Base-by-base conservation (phyloP, 148 eudicot genomes). In the Vaccinium macrocarpon region DNA sequence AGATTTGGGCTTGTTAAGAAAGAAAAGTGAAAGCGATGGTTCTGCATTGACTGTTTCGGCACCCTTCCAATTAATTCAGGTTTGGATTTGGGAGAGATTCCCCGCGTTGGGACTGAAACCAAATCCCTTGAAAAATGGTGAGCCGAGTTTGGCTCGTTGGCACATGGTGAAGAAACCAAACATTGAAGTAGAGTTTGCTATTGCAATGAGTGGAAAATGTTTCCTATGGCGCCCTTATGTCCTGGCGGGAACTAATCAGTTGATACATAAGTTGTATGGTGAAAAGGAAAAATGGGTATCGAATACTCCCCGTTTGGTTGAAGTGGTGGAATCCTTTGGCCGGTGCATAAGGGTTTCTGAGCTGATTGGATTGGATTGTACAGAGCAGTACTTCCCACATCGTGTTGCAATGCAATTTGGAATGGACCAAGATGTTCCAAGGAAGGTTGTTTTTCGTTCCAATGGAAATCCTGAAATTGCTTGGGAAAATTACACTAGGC, bases 51-150 rank as follows among this genome's bases (percentile, higher is more conserved):
- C n/a, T 1, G 15, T 64, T n/a, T 55, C 59, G 83, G 79, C 87
- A 48, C 88, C 91, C 32, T 84, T 92, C 42, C 90, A 88, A 0
- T 25, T 91, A 79, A 84, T 92, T 25, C 95, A 91, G 80, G 38
- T 89, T 27, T 91, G 93, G 93, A 91, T 84, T 68, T 91, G 91
- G 90, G 94, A 92, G 88, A 88, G 90, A 62, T 92, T 92, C 72
- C 80, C 85, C 0, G 8, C 16, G 1, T 46, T 84, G 9, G 61
- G 85, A 19, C 89, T 88, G 1, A 25, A 8, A 0, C 64, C 76
- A 18, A 81, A 71, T 53, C 0, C 14, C 29, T 29, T 53, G 6
- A 2, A 14, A 12, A 18, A 3, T 35, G 83, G 78, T 0, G 75
- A 85, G 42, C 86, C 84, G 1, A 81, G 89, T 48, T 59, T 78